Percentiles rank a stretch among this genome's conserved stretches.
Evolutionary conservation across 2,329 filamentous ascomycete species (phyloP).

Genomic region (Pyrenophora teres): DNA sequence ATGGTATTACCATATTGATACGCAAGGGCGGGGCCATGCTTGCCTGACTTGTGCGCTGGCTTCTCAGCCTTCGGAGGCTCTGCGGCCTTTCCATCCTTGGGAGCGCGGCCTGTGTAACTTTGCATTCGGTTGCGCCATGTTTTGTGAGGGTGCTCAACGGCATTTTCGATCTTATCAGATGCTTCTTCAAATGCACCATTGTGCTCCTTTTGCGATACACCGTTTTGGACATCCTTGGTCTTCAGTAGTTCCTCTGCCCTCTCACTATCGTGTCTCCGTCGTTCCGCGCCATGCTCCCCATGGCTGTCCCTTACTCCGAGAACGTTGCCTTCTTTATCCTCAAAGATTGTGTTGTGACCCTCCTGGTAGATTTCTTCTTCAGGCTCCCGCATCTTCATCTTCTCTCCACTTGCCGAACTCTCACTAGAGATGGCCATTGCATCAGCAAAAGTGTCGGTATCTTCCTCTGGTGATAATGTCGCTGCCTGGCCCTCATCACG

Average conservation of each 20-base stretch:
- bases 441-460: constrained; percentile 52
- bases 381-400: constrained; percentile 28
- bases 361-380: constrained; percentile 77
- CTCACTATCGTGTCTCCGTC: constrained; percentile 63
- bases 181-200: constrained; percentile 47
- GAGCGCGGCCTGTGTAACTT: constrained; percentile 50
- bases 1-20: constrained; percentile 90
- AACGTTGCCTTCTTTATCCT: constrained; percentile 87
- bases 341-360: constrained; percentile 76
- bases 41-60: constrained; percentile 43
- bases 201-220: constrained; percentile 55
- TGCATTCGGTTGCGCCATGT: constrained; percentile 54
- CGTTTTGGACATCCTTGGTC: constrained; percentile 53
- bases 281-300: constrained; percentile 58
- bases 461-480: constrained; percentile 46
- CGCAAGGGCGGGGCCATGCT: constrained; percentile 73
- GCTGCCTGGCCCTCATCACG: constrained; percentile 41
- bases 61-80: constrained; percentile 41
- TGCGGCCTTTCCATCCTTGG: constrained; percentile 46
- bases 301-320: constrained; percentile 65
- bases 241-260: constrained; percentile 60
- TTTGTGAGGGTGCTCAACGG: constrained; percentile 45
- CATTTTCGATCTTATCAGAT: constrained; percentile 45
- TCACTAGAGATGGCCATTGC: constrained; percentile 49
- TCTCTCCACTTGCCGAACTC: constrained; percentile 40